Percentiles rank a stretch among this genome's conserved stretches.
These are phyloP conservation scores for Apocynum venetum DNA, from an alignment of 257 asterid species.

Conservation along the genomic window DNA sequence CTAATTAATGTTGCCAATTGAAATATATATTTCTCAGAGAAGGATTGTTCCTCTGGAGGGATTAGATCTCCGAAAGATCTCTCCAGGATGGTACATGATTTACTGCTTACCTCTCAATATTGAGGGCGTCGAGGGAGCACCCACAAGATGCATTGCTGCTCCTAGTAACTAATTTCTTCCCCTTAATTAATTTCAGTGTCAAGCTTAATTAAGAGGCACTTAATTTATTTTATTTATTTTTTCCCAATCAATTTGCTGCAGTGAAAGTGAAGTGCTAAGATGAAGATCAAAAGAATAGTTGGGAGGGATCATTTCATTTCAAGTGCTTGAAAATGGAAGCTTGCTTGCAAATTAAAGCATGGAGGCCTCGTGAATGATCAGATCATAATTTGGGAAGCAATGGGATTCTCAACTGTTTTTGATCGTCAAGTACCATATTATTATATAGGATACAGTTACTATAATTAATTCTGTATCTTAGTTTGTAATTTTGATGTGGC, in stretches of 20 bases:
- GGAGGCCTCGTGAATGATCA: neutral
- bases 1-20: neutral
- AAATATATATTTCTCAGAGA: neutral
- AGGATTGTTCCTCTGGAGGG: constrained; percentile 14
- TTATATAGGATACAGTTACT: too few relatives aligned
- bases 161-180: neutral
- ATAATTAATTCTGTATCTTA: too few relatives aligned
- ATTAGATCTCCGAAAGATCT: neutral
- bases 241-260: neutral
- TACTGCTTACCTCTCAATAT: constrained; percentile 13
- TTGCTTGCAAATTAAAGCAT: too few relatives aligned
- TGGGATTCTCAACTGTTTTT: too few relatives aligned
- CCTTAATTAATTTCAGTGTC: neutral
- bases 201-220: too few relatives aligned
- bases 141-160: constrained; percentile 16
- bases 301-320: neutral
- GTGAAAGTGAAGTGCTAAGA: neutral
- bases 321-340: too few relatives aligned
- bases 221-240: too few relatives aligned
- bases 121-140: constrained; percentile 3
- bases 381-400: neutral
- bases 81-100: constrained; percentile 7
- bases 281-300: neutral
- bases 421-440: too few relatives aligned
- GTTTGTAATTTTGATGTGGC: too few relatives aligned